Evolutionary conservation across 2,329 filamentous ascomycete species (phyloP).

Genomic region (Hirsutella minnesotensis): DNA sequence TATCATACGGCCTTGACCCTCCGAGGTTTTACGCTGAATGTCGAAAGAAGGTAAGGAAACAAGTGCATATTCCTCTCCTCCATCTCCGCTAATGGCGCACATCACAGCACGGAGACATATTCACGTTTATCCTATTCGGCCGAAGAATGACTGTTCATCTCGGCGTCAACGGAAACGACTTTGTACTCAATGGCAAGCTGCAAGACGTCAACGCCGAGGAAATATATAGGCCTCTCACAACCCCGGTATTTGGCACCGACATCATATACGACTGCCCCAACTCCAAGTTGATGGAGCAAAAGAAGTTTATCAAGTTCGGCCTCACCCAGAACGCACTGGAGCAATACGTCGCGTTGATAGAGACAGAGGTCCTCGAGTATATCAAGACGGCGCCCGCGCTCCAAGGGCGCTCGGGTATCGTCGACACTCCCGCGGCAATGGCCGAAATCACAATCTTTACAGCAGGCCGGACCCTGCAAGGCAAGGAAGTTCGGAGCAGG

Average conservation of each 20-base stretch:
- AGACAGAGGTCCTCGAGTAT: conserved; percentile 59
- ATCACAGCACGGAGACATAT: conserved; percentile 82
- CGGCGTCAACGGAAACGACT: conserved; percentile 75
- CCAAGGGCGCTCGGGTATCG: conserved; percentile 57
- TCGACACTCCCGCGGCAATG: conserved; percentile 65
- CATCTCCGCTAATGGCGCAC: too few relatives aligned
- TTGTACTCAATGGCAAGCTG: conserved; percentile 82
- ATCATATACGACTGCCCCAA: conserved; percentile 90
- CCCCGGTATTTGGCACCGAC: conserved; percentile 66
- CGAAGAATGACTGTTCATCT: conserved; percentile 82
- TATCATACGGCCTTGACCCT: conserved; percentile 62
- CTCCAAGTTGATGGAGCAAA: conserved; percentile 89
- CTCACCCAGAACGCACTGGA: too few relatives aligned
- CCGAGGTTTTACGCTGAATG: conserved; percentile 31
- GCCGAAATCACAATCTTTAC: conserved; percentile 85
- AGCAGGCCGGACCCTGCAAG: conserved; percentile 74
- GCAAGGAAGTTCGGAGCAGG: conserved; percentile 66
- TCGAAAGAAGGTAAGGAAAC: background rate
- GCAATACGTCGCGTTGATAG: too few relatives aligned
- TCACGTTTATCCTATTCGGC: conserved; percentile 82
- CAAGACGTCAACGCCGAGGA: conserved; percentile 87
- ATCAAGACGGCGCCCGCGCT: conserved; percentile 57
- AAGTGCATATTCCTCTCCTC: too few relatives aligned
- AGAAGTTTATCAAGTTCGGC: conserved; percentile 80
- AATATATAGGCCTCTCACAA: conserved; percentile 69